These are phyloP conservation scores for Eucalyptus marginata DNA, from an alignment of 345 rosid genomes.

Conservation along the genomic window DNA sequence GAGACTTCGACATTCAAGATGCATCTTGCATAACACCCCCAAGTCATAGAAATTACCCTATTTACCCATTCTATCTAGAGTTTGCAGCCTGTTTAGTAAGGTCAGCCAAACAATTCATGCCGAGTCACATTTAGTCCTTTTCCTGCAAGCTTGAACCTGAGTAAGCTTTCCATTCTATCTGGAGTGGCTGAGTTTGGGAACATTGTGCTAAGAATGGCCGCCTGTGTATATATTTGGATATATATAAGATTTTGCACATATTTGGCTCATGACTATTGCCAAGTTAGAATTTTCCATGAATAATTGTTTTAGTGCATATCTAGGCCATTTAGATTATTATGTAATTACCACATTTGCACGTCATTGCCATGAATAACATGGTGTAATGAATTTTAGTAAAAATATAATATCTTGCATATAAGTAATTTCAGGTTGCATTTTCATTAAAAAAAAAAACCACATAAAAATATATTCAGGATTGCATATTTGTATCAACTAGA, in stretches of 20 bases:
- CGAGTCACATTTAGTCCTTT: no score
- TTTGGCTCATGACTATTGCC: not conserved
- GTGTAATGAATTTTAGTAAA: rapidly evolving
- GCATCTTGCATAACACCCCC: rapidly evolving
- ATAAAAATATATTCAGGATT: no score
- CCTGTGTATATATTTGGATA: not conserved
- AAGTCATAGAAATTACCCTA: no score
- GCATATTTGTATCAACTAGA: no score
- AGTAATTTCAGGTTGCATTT: not conserved
- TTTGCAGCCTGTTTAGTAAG: no score
- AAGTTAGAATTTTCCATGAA: not conserved
- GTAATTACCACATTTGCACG: not conserved
- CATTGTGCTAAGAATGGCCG: not conserved
- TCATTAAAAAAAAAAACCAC: no score
- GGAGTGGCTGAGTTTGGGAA: not conserved
- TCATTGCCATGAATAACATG: not conserved
- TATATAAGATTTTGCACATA: not conserved
- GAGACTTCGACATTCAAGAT: no score
- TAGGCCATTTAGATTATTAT: not conserved
- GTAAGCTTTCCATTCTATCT: not conserved
- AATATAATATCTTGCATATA: not conserved
- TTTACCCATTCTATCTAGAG: no score
- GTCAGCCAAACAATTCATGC: no score
- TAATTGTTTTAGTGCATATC: not conserved
- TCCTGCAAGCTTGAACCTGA: no score